Evolutionary conservation across 2,329 filamentous ascomycete genomes (phyloP), one percentile per base, ranked within the genome.

Genomic region (Cladosporium sp.): DNA sequence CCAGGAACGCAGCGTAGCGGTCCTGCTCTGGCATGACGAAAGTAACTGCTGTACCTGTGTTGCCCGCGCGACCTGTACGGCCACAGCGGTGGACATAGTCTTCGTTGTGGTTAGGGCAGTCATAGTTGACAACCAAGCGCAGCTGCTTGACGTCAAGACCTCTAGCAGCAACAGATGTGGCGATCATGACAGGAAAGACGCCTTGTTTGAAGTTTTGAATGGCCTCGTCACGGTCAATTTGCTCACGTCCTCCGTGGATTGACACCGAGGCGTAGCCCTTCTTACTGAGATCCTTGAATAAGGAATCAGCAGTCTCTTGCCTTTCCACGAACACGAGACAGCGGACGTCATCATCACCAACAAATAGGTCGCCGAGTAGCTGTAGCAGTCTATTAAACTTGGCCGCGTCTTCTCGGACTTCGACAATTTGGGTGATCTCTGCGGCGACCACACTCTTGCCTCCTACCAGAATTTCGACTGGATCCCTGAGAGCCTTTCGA

Each of bases 51-150:
- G 90, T 95, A 55, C 93, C 93, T 18, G 83, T 95, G 62, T 96
- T 95, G 35, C 93, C 93, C 39, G 93, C 93, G 65, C 93, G 85
- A 9, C 93, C 93, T 7, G 93, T 97, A 60, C 93, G 88, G 41
- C 93, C 93, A 49, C 88, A 89, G 55, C 93, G 85, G 67, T 96
- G 93, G 35, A 97, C 92, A 62, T 97, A 97, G 64, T 97, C 93
- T 70, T 98, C 93, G 54, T 95, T 71, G 70, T 97, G 91, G 62
- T 95, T 95, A 1, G 91, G 92, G 1, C 86, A 88, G 64, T 96
- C 91, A 65, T 89, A 96, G 70, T 97, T 97, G 71, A 98, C 84
- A 7, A 98, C 93, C 27, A 97, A 78, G 68, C 94, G 96, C 29
- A 98, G 77, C 66, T 95, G 89, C 70, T 96, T 95, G 38, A 98